phyloP scores from a whole-genome alignment of 164 flowering plant genomes.

The Brasenia schreberi region DNA sequence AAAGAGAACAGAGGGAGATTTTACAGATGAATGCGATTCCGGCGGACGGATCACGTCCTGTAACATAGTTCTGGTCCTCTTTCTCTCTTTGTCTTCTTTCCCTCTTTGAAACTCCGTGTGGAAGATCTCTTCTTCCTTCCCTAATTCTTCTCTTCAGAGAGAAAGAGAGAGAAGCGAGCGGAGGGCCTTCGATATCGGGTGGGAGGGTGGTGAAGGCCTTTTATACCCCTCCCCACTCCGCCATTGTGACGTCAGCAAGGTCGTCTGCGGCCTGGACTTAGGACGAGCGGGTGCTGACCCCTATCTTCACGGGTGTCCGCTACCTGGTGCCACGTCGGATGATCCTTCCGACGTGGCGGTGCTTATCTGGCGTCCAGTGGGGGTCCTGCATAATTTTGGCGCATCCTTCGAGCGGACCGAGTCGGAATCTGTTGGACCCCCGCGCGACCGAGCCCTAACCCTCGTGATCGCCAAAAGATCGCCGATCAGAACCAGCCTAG shows the following conservation, averaged over 20 bases:
- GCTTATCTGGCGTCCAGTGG: not conserved
- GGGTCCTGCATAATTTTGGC: not conserved
- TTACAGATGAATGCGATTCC: slow-evolving; percentile 25
- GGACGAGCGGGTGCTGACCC: not conserved
- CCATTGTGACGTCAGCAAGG: not conserved
- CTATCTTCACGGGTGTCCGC: not conserved
- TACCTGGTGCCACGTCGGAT: not conserved
- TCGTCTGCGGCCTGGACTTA: not conserved
- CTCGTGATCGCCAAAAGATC: not conserved
- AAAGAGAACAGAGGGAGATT: slow-evolving; percentile 2
- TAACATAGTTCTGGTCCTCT: slow-evolving; percentile 14
- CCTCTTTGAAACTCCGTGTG: not conserved
- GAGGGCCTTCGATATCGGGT: not conserved
- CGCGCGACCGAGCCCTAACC: not conserved
- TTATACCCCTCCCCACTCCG: not conserved
- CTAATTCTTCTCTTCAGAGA: not conserved
- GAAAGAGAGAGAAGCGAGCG: not conserved
- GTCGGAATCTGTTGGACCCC: not conserved
- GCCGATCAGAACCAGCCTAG: not conserved
- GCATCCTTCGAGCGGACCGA: no score
- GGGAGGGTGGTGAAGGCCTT: not conserved
- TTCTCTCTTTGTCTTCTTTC: not conserved
- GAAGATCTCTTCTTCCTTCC: not conserved
- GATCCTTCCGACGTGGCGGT: not conserved
- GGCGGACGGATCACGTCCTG: slow-evolving; percentile 27